phyloP scores from a whole-genome alignment of 176 grass and related monocot genomes.

The Lolium perenne region DNA sequence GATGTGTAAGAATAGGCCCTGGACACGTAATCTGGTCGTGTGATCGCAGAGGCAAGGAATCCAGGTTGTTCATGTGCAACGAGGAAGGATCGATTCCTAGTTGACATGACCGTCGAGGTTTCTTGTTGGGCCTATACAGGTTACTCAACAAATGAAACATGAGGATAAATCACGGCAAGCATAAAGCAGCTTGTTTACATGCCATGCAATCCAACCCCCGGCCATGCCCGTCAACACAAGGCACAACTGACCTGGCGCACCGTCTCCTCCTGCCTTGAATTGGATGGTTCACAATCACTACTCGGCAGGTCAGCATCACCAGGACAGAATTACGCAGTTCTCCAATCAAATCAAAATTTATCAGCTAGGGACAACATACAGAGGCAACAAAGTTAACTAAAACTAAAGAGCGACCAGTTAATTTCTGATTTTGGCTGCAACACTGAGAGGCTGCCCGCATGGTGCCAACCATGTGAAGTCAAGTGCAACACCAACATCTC shows the following conservation, averaged over 20 bases:
- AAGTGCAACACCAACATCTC: neutral
- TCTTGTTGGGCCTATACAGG: neutral
- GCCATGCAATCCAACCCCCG: neutral
- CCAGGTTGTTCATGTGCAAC: conserved; percentile 10
- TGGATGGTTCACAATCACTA: conserved; percentile 8
- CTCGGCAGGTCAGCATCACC: neutral
- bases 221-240: conserved; percentile 18
- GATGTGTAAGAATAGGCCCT: neutral
- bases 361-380: conserved; percentile 21
- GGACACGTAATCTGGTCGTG: neutral
- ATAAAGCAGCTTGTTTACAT: conserved; percentile 22
- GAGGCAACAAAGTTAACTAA: conserved; percentile 25
- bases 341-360: no score
- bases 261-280: neutral
- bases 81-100: conserved; percentile 50
- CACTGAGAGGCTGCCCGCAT: conserved; percentile 17
- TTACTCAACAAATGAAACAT: neutral
- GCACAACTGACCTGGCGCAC: neutral
- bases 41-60: neutral
- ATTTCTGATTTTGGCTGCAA: conserved; percentile 24
- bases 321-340: no score
- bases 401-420: conserved; percentile 25
- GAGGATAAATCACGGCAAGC: conserved; percentile 38
- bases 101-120: conserved; percentile 16
- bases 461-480: conserved; percentile 3